Evolutionary conservation across 2,329 filamentous ascomycete genomes (phyloP).

Genomic region (Aureobasidium sp.): DNA sequence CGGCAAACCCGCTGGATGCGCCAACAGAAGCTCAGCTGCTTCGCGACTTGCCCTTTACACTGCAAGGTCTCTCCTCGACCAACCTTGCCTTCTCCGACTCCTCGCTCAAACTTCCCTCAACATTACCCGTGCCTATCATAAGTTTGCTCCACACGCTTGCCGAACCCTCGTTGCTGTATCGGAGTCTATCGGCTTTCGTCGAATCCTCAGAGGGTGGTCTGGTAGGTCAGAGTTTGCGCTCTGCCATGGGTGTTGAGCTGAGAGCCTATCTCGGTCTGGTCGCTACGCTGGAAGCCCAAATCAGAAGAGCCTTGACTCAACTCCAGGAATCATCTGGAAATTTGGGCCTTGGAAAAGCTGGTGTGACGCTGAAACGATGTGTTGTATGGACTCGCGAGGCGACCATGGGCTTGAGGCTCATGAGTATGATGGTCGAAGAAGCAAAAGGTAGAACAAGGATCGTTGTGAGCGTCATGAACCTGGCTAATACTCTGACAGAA

Average conservation of each 20-base stretch:
- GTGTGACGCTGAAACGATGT: conserved; percentile 89
- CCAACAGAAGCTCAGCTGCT: conserved; percentile 40
- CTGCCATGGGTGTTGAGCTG: conserved; percentile 77
- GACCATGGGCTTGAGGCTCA: conserved; percentile 86
- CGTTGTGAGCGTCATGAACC: background rate
- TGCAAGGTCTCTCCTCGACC: conserved; percentile 85
- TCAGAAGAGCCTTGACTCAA: conserved; percentile 69
- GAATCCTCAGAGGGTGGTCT: conserved; percentile 74
- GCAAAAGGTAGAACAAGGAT: conserved; percentile 56
- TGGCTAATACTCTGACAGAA: conserved; percentile 26
- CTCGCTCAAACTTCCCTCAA: conserved; percentile 67
- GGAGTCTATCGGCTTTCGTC: conserved; percentile 71
- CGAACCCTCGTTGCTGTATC: conserved; percentile 89
- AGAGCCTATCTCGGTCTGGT: conserved; percentile 85
- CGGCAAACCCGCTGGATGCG: conserved; percentile 2
- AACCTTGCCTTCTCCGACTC: conserved; percentile 69
- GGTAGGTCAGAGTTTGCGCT: conserved; percentile 84
- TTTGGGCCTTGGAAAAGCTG: conserved; percentile 70
- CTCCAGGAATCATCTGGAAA: conserved; percentile 57
- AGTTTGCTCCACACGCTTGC: conserved; percentile 83
- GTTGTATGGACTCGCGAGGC: conserved; percentile 97
- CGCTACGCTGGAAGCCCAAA: conserved; percentile 87
- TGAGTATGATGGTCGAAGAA: conserved; percentile 92
- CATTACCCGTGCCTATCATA: conserved; percentile 74
- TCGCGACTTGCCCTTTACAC: conserved; percentile 77